These are phyloP conservation scores for Myxozyma sirexii DNA, from an alignment of 805 yeast species.

Conservation along the genomic window DNA sequence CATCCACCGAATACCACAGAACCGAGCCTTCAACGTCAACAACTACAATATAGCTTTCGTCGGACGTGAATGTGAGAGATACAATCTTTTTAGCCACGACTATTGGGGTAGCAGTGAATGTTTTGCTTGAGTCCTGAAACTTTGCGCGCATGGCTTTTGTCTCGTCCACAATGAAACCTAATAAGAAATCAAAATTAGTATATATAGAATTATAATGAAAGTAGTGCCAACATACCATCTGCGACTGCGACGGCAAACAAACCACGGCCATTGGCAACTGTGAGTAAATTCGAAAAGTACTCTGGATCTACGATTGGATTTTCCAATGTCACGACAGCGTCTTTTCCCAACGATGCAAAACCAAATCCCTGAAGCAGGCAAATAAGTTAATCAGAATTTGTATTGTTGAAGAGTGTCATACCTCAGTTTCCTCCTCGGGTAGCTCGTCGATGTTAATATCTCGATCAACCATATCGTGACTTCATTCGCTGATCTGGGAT, in stretches of 20 bases:
- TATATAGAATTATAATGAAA: too few relatives aligned
- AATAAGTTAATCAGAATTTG: not conserved
- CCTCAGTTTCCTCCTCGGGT: conserved; percentile 31
- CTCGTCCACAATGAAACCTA: conserved; percentile 33
- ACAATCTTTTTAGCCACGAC: conserved; percentile 17
- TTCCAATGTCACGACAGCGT: conserved; percentile 19
- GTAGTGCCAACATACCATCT: conserved; percentile 28
- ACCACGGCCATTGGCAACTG: conserved; percentile 36
- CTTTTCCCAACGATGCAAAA: conserved; percentile 29
- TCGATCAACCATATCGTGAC: conserved; percentile 11
- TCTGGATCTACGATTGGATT: conserved; percentile 21
- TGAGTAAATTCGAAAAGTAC: conserved; percentile 31
- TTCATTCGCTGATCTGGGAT: not conserved
- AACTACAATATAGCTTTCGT: conserved; percentile 34
- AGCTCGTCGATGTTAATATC: conserved; percentile 18
- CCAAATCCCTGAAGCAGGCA: conserved; percentile 19
- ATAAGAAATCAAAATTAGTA: too few relatives aligned
- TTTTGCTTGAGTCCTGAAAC: conserved; percentile 19
- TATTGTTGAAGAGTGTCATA: not conserved
- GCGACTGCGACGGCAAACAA: conserved; percentile 37
- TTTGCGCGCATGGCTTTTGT: conserved; percentile 31
- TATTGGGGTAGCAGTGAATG: conserved; percentile 5
- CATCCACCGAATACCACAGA: conserved; percentile 21
- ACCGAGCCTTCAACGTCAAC: conserved; percentile 18
- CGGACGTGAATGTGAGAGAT: conserved; percentile 35